Conservation (phyloP, 2,329 filamentous ascomycete species). For the Epichloe gansuensis region DNA sequence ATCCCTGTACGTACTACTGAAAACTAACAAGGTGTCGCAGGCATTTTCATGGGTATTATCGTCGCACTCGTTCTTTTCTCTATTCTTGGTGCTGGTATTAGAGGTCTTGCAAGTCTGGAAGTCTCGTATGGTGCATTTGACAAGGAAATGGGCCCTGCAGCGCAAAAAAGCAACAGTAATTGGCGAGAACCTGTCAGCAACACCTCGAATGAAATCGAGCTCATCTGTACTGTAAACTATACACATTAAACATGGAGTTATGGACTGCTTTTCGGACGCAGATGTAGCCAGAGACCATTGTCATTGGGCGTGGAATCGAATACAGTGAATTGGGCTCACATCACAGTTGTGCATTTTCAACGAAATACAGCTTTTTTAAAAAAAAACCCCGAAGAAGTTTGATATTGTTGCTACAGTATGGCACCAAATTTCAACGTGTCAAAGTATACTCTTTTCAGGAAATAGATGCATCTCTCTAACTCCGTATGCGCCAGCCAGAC, state of each 20-base stretch:
- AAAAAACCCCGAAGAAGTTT: too few relatives aligned
- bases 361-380: background rate
- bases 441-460: background rate
- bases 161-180: constrained; percentile 57
- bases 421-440: background rate
- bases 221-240: constrained; percentile 7
- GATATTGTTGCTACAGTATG: background rate
- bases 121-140: constrained; percentile 93
- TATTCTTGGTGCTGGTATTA: constrained; percentile 69
- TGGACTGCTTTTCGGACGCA: constrained; percentile 2
- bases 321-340: background rate
- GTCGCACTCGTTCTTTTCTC: constrained; percentile 58
- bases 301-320: background rate
- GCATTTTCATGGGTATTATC: constrained; percentile 78
- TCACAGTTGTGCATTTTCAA: background rate
- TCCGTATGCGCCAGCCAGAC: constrained; percentile 1
- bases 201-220: background rate
- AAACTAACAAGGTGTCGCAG: constrained; percentile 30
- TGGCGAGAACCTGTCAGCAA: background rate
- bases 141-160: constrained; percentile 84
- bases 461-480: background rate
- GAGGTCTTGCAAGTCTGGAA: constrained; percentile 65
- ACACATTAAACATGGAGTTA: constrained; percentile 10
- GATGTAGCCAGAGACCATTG: background rate
- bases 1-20: background rate